phyloP scores from a whole-genome alignment of 768 basidiomycete species.

The Lepiota venenata region DNA sequence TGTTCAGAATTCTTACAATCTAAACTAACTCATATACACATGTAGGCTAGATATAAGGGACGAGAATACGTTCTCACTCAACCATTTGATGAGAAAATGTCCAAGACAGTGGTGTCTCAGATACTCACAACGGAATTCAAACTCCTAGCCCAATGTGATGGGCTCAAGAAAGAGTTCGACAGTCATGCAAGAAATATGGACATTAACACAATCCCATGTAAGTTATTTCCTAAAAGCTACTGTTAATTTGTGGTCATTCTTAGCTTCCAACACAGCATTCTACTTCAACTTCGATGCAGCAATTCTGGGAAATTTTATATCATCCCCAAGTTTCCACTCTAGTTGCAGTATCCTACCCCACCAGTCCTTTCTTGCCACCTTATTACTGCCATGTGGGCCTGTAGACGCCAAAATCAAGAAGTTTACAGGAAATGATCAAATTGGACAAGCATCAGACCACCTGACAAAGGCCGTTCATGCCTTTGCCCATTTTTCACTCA shows the following conservation, averaged over 20 bases:
- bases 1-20: no score
- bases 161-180: conserved; percentile 19
- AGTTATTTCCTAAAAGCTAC: no score
- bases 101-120: conserved; percentile 1
- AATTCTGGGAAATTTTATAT: no score
- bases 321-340: no score
- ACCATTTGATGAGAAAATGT: background rate
- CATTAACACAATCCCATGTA: background rate
- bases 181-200: background rate
- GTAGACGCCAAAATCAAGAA: conserved; percentile 19
- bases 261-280: no score
- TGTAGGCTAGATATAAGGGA: background rate
- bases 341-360: conserved; percentile 19
- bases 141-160: conserved; percentile 18
- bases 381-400: conserved; percentile 20
- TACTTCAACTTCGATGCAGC: conserved; percentile 22
- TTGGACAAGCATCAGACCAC: conserved; percentile 17
- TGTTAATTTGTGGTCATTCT: no score
- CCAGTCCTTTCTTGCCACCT: conserved; percentile 22
- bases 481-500: conserved; percentile 26
- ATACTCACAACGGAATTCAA: conserved; percentile 16
- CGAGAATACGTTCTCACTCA: conserved; percentile 1
- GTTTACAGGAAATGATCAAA: conserved; percentile 26
- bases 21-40: no score
- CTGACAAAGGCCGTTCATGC: conserved; percentile 21